phyloP scores from a whole-genome alignment of 2,329 filamentous ascomycete genomes.

The Coniochaeta sp. region DNA sequence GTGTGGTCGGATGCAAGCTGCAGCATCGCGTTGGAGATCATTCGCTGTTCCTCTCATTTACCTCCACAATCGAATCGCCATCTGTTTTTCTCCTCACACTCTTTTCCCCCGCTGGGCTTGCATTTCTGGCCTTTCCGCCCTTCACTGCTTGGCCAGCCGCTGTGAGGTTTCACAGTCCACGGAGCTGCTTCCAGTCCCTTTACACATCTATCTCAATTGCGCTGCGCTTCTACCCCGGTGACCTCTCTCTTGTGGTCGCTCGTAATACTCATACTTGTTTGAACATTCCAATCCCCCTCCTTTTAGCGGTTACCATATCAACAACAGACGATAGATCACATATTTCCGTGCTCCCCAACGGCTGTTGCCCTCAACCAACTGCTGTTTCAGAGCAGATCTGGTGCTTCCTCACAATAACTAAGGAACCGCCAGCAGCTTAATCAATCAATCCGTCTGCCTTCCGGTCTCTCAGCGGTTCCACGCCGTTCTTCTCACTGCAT shows the following conservation, averaged over 20 bases:
- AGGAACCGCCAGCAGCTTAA: background rate
- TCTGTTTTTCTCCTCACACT: constrained; percentile 1
- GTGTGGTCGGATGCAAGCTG: background rate
- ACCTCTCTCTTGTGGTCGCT: too few relatives aligned
- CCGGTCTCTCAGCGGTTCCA: background rate
- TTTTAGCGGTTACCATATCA: background rate
- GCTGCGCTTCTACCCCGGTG: too few relatives aligned
- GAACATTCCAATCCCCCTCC: too few relatives aligned
- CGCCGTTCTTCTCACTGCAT: constrained; percentile 3
- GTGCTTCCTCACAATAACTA: background rate
- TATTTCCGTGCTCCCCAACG: background rate
- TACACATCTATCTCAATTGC: too few relatives aligned
- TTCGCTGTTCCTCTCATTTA: background rate
- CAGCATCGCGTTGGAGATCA: background rate
- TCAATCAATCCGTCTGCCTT: background rate
- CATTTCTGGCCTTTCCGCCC: background rate
- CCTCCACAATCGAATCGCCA: background rate
- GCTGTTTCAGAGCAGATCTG: background rate
- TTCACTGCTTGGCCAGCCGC: background rate
- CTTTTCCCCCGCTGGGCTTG: background rate
- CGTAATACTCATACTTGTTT: too few relatives aligned
- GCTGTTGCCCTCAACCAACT: background rate
- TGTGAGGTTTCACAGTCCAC: background rate
- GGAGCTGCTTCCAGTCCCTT: too few relatives aligned
- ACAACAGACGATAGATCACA: background rate